Percentiles rank a stretch among this genome's conserved stretches.
phyloP scores from a whole-genome alignment of 2,329 filamentous ascomycete genomes.

The Fusarium torreyae region DNA sequence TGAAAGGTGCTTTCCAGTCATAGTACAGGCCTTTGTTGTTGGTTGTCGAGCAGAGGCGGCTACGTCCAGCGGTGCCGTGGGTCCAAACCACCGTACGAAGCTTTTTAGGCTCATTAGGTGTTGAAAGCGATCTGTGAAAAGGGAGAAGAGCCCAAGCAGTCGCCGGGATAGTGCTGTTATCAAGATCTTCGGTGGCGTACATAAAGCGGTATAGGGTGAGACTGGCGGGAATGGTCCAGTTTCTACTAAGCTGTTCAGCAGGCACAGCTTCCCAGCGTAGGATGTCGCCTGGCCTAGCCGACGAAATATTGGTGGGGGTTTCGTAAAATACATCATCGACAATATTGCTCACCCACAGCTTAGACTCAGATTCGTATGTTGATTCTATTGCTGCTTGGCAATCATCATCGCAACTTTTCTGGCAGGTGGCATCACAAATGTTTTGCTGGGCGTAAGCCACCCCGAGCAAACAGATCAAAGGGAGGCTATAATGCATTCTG shows the following conservation, averaged over 20 bases:
- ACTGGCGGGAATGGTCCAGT: slow-evolving; percentile 16
- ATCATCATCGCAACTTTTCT: slow-evolving; percentile 1
- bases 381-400: slow-evolving; percentile 4
- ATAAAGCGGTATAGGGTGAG: slow-evolving; percentile 6
- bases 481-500: not conserved
- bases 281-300: not conserved
- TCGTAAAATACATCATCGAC: slow-evolving; percentile 11
- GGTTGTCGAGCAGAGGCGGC: slow-evolving; percentile 42
- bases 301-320: slow-evolving; percentile 3
- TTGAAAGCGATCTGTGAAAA: not conserved
- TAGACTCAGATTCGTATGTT: slow-evolving; percentile 12
- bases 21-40: slow-evolving; percentile 47
- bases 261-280: slow-evolving; percentile 8
- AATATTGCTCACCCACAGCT: slow-evolving; percentile 13
- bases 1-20: slow-evolving; percentile 40
- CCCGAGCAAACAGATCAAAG: not conserved
- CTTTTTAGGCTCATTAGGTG: not conserved
- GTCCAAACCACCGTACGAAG: slow-evolving; percentile 44
- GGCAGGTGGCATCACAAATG: not conserved
- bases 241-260: not conserved
- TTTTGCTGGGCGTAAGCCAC: not conserved
- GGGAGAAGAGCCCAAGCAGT: slow-evolving; percentile 5
- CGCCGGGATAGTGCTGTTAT: not conserved
- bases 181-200: slow-evolving; percentile 8
- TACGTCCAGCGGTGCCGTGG: slow-evolving; percentile 45